phyloP scores from a whole-genome alignment of 805 yeast species.

The Saturnispora mendoncae region DNA sequence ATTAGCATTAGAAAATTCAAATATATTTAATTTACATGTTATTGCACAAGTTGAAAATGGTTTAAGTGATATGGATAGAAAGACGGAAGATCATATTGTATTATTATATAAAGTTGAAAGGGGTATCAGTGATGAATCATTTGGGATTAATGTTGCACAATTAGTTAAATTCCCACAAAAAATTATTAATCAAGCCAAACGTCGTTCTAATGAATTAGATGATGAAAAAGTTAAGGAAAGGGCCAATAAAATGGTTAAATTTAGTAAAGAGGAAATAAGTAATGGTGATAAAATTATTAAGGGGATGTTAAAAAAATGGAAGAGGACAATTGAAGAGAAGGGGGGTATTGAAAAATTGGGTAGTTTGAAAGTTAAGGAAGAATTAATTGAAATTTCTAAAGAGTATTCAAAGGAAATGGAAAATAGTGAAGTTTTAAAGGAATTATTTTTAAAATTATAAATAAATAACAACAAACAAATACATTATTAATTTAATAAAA shows the following conservation, averaged over 20 bases:
- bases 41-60: slow-evolving; percentile 74
- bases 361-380: slow-evolving; percentile 32
- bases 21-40: slow-evolving; percentile 80
- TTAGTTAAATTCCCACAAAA: slow-evolving; percentile 87
- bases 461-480: background rate
- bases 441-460: slow-evolving; percentile 12
- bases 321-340: slow-evolving; percentile 35
- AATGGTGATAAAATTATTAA: slow-evolving; percentile 48
- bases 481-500: background rate
- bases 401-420: slow-evolving; percentile 16
- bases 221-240: slow-evolving; percentile 30
- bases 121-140: slow-evolving; percentile 92
- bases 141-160: slow-evolving; percentile 97
- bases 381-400: slow-evolving; percentile 31
- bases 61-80: slow-evolving; percentile 22
- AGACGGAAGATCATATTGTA: slow-evolving; percentile 60
- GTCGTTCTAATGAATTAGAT: slow-evolving; percentile 84
- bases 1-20: slow-evolving; percentile 49
- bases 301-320: slow-evolving; percentile 47
- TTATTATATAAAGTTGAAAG: slow-evolving; percentile 88
- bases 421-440: slow-evolving; percentile 17
- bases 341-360: slow-evolving; percentile 35
- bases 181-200: slow-evolving; percentile 88
- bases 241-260: slow-evolving; percentile 40
- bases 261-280: slow-evolving; percentile 42